These are phyloP conservation scores for Moesziomyces sp. DNA, from an alignment of 1,284 basidiomycete genomes.

Conservation along the genomic window DNA sequence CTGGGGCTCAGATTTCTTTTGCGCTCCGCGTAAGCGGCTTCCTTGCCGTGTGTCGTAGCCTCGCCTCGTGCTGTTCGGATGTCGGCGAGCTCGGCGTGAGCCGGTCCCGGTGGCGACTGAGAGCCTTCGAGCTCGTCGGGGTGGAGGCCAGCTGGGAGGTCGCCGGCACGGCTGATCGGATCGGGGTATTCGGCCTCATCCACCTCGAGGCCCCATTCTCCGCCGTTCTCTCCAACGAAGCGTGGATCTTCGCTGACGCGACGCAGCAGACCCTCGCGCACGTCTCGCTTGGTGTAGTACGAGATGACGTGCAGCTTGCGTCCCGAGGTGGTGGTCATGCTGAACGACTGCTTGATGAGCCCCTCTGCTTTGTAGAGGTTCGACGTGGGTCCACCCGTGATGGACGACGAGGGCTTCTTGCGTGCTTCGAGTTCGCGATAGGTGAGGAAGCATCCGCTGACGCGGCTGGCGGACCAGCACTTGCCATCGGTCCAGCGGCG, in stretches of 20 bases:
- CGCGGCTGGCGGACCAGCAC: slow-evolving; percentile 71
- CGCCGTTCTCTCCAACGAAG: slow-evolving; percentile 58
- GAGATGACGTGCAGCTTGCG: slow-evolving; percentile 67
- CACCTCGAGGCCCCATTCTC: slow-evolving; percentile 59
- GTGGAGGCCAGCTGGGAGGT: slow-evolving; percentile 35
- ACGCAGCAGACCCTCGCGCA: slow-evolving; percentile 55
- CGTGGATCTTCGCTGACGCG: slow-evolving; percentile 65
- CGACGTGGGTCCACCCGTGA: slow-evolving; percentile 51
- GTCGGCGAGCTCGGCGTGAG: slow-evolving; percentile 16
- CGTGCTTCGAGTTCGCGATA: slow-evolving; percentile 68
- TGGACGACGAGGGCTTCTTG: slow-evolving; percentile 56
- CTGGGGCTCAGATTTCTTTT: slow-evolving; percentile 7
- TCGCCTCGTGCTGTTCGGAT: slow-evolving; percentile 9
- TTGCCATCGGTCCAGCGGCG: slow-evolving; percentile 71
- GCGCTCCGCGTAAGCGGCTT: slow-evolving; percentile 11
- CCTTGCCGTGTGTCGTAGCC: slow-evolving; percentile 3
- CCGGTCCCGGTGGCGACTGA: slow-evolving; percentile 25
- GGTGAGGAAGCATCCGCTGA: slow-evolving; percentile 71
- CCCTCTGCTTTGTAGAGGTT: slow-evolving; percentile 67
- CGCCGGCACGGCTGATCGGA: slow-evolving; percentile 50
- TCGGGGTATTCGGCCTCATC: slow-evolving; percentile 58
- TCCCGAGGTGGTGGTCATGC: slow-evolving; percentile 64
- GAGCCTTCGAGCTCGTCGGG: slow-evolving; percentile 38
- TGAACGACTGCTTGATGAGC: slow-evolving; percentile 67
- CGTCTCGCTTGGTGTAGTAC: slow-evolving; percentile 65